These are phyloP conservation scores for Fusarium sp. DNA, from an alignment of 2,329 filamentous ascomycete genomes.

Conservation along the genomic window DNA sequence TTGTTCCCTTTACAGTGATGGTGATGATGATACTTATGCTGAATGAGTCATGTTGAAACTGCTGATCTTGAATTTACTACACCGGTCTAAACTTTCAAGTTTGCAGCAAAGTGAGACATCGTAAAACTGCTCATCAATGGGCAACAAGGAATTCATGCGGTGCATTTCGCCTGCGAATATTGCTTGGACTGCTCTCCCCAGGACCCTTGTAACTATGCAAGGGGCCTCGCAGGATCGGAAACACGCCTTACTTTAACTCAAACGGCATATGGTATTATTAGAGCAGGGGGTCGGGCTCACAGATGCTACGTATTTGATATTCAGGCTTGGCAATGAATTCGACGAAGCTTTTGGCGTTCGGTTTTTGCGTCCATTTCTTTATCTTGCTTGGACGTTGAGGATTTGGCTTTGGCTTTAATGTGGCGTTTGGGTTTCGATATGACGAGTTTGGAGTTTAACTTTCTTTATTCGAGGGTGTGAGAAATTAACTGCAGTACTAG, in stretches of 20 bases:
- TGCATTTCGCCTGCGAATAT: slow-evolving; percentile 16
- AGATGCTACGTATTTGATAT: not conserved
- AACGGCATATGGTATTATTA: slow-evolving; percentile 29
- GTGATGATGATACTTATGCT: not conserved
- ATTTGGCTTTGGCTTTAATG: not conserved
- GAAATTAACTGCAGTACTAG: slow-evolving; percentile 6
- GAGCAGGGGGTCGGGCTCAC: slow-evolving; percentile 3
- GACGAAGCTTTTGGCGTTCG: not conserved
- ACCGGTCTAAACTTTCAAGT: slow-evolving; percentile 11
- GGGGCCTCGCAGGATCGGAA: slow-evolving; percentile 38
- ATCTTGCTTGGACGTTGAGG: not conserved
- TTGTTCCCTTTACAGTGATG: not conserved
- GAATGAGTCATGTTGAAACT: slow-evolving; percentile 18
- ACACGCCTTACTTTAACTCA: slow-evolving; percentile 38
- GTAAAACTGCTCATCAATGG: slow-evolving; percentile 41
- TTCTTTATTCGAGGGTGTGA: slow-evolving; percentile 8
- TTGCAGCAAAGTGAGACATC: slow-evolving; percentile 28
- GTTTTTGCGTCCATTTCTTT: not conserved
- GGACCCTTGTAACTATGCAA: slow-evolving; percentile 10
- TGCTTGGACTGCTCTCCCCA: slow-evolving; percentile 14
- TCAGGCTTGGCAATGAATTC: slow-evolving; percentile 8
- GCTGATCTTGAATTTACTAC: slow-evolving; percentile 17
- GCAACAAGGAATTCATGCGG: slow-evolving; percentile 20
- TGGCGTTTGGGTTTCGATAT: slow-evolving; percentile 29
- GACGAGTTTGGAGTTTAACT: slow-evolving; percentile 8